phyloP scores from a whole-genome alignment of 2,329 filamentous ascomycete genomes.

The Colletotrichum tropicicola region DNA sequence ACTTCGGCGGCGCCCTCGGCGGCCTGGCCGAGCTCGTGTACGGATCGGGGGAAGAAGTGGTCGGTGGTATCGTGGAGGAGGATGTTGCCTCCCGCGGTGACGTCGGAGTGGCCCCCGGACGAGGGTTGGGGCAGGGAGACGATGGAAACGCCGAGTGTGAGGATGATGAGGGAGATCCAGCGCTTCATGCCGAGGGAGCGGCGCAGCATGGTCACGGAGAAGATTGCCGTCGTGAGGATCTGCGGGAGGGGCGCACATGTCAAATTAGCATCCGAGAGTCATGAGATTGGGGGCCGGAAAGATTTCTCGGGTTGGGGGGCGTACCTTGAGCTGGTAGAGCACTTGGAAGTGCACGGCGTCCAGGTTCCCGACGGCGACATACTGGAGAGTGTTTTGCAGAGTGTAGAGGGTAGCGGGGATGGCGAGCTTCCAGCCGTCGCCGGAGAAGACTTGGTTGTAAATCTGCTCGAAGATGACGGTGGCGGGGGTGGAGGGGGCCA shows the following conservation, averaged over 20 bases:
- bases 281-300: not conserved
- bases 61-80: constrained; percentile 70
- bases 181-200: constrained; percentile 75
- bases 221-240: constrained; percentile 89
- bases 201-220: constrained; percentile 81
- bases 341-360: constrained; percentile 95
- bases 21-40: constrained; percentile 76
- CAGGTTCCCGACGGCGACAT: constrained; percentile 88
- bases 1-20: constrained; percentile 54
- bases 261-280: not conserved
- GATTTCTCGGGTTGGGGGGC: constrained; percentile 14
- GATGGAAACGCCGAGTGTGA: constrained; percentile 84
- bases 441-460: constrained; percentile 82
- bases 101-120: constrained; percentile 50
- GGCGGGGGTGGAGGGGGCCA: constrained; percentile 81
- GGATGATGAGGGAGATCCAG: constrained; percentile 82
- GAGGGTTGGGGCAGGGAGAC: constrained; percentile 74
- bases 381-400: constrained; percentile 92
- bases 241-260: constrained; percentile 35
- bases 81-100: constrained; percentile 65
- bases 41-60: constrained; percentile 79
- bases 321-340: constrained; percentile 88
- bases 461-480: constrained; percentile 84
- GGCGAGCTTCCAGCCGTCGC: constrained; percentile 94
- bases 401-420: constrained; percentile 91